These are phyloP conservation scores for Pseudoneurospora amorphoporcata DNA, from an alignment of 495 filamentous ascomycete species.

Conservation along the genomic window DNA sequence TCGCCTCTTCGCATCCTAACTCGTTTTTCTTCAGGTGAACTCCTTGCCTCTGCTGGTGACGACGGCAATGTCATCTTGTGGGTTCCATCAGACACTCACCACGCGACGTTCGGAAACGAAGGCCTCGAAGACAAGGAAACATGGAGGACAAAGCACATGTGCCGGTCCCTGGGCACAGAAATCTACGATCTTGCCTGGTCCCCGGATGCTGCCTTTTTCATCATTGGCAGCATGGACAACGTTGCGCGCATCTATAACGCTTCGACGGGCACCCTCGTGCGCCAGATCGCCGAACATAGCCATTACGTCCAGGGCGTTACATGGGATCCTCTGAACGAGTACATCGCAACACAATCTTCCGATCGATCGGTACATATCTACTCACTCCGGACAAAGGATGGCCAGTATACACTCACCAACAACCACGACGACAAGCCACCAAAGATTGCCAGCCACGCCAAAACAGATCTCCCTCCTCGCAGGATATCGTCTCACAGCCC, in stretches of 20 bases:
- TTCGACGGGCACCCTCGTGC: constrained; percentile 77
- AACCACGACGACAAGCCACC: constrained; percentile 34
- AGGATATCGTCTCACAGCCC: constrained; percentile 89
- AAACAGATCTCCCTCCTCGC: constrained; percentile 84
- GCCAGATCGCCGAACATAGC: constrained; percentile 97
- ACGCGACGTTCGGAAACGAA: constrained; percentile 64
- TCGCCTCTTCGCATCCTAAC: constrained; percentile 5
- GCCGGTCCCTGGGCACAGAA: constrained; percentile 78
- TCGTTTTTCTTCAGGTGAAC: constrained; percentile 55
- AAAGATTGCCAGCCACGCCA: constrained; percentile 46
- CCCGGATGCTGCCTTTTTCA: constrained; percentile 90
- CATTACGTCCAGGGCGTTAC: constrained; percentile 98
- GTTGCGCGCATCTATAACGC: constrained; percentile 95
- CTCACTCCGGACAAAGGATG: constrained; percentile 89
- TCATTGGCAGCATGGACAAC: constrained; percentile 99
- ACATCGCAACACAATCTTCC: constrained; percentile 94
- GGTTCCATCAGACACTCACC: constrained; percentile 70
- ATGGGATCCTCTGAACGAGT: constrained; percentile 98
- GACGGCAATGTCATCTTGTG: constrained; percentile 95
- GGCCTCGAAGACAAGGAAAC: constrained; percentile 87
- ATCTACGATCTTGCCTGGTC: constrained; percentile 99
- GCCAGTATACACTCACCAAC: constrained; percentile 67
- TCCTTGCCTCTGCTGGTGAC: constrained; percentile 89
- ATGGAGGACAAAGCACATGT: constrained; percentile 97
- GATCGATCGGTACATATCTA: constrained; percentile 98